These are phyloP conservation scores for Corymbia calophylla DNA, from an alignment of 441 rosid genomes.

Conservation along the genomic window DNA sequence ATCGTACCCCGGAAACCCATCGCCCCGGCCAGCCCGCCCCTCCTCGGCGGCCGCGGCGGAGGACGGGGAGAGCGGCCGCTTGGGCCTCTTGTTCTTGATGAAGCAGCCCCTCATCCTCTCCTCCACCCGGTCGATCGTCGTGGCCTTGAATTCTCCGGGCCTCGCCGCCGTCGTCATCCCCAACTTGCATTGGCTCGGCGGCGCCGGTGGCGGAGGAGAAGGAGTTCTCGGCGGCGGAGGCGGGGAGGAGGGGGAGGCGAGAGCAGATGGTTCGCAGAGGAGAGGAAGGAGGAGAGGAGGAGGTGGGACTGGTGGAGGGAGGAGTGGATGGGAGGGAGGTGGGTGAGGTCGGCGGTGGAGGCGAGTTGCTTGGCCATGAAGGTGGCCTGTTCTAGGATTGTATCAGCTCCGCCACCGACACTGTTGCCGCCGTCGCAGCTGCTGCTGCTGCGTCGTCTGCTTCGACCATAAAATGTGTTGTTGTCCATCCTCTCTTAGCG, in stretches of 20 bases:
- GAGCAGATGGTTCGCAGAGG: constrained; percentile 34
- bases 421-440: rapidly evolving
- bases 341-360: constrained; percentile 35
- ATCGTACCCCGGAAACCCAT: constrained; percentile 27
- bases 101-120: constrained; percentile 70
- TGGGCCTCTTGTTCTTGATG: constrained; percentile 69
- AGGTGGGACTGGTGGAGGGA: constrained; percentile 48
- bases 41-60: constrained; percentile 27
- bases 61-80: constrained; percentile 69
- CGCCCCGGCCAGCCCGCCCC: constrained; percentile 12
- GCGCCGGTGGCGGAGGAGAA: constrained; percentile 39
- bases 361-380: constrained; percentile 53
- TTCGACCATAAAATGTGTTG: not conserved
- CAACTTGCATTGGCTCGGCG: constrained; percentile 61
- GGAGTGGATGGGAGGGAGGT: constrained; percentile 41
- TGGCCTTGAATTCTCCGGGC: constrained; percentile 12
- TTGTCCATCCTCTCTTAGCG: not conserved
- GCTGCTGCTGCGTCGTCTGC: not conserved
- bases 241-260: not conserved
- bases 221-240: constrained; percentile 29
- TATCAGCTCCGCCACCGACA: constrained; percentile 27
- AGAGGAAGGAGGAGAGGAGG: constrained; percentile 45
- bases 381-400: constrained; percentile 55
- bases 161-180: constrained; percentile 34
- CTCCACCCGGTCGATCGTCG: constrained; percentile 45